phyloP scores from a whole-genome alignment of 2,329 filamentous ascomycete species.

The Cytospora paraplurivora region DNA sequence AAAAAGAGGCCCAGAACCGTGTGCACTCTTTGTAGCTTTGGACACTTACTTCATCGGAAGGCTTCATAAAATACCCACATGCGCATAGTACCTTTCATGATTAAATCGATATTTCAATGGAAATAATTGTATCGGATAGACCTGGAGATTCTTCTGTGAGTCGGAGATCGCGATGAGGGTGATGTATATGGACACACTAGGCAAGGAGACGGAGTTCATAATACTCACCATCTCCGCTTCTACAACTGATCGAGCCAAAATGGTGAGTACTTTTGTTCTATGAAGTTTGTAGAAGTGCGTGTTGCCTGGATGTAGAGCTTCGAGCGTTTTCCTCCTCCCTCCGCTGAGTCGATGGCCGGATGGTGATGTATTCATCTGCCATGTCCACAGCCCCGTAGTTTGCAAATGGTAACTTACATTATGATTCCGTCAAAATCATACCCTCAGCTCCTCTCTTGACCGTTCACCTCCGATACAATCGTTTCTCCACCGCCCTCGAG shows the following conservation, averaged over 20 bases:
- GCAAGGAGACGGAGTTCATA: not conserved
- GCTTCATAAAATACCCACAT: not conserved
- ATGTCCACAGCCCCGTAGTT: too few species aligned
- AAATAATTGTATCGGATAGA: not conserved
- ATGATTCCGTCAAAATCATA: not conserved
- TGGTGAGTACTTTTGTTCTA: not conserved
- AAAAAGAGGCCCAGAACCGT: not conserved
- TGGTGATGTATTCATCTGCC: too few species aligned
- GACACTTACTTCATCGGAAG: not conserved
- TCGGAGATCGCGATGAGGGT: not conserved
- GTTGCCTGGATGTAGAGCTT: not conserved
- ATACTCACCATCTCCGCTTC: not conserved
- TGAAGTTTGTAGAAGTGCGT: not conserved
- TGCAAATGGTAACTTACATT: not conserved
- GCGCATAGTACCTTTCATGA: conserved; percentile 1
- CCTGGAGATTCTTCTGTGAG: not conserved
- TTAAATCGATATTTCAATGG: not conserved
- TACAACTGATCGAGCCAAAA: not conserved
- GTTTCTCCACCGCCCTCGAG: conserved; percentile 49
- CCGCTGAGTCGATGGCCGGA: too few species aligned
- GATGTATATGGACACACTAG: not conserved
- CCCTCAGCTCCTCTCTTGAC: conserved; percentile 6
- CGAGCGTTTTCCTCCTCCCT: too few species aligned
- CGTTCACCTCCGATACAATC: conserved; percentile 42
- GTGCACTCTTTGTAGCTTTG: conserved; percentile 3